phyloP scores from a whole-genome alignment of 345 rosid genomes.

The Corchorus capsularis region DNA sequence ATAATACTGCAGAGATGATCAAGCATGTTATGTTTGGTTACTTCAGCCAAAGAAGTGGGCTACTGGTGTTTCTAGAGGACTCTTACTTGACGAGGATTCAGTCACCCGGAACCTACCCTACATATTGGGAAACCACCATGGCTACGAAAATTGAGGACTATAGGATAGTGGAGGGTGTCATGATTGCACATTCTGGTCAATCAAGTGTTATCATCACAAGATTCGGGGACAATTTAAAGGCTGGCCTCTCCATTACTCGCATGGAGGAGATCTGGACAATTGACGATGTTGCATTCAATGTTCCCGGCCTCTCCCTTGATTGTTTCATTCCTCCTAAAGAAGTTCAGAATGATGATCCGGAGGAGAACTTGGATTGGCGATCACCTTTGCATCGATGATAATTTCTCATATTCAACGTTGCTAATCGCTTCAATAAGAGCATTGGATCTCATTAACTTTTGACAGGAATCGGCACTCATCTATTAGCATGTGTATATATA shows the following conservation, averaged over 20 bases:
- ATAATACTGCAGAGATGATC: conserved; percentile 88
- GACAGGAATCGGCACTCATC: neutral
- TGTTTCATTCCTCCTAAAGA: conserved; percentile 91
- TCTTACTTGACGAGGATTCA: conserved; percentile 80
- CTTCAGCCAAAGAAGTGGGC: conserved; percentile 92
- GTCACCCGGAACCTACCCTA: conserved; percentile 69
- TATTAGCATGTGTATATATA: conserved; percentile 8
- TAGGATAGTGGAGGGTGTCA: conserved; percentile 63
- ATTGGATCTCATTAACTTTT: conserved; percentile 9
- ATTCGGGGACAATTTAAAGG: conserved; percentile 75
- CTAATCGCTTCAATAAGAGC: neutral
- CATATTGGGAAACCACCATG: conserved; percentile 96
- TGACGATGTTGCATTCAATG: conserved; percentile 86
- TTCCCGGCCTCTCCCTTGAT: conserved; percentile 73
- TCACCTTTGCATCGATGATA: conserved; percentile 29
- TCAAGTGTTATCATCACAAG: conserved; percentile 74
- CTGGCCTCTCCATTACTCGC: conserved; percentile 72
- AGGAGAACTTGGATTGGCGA: conserved; percentile 42
- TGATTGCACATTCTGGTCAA: conserved; percentile 86
- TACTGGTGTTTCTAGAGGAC: conserved; percentile 68
- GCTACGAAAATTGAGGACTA: conserved; percentile 76
- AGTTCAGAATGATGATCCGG: conserved; percentile 43
- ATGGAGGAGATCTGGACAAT: conserved; percentile 88
- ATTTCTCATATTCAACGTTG: neutral
- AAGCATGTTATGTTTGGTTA: conserved; percentile 84